Evolutionary conservation across 176 grass and related monocot genomes (phyloP).

Genomic region (Ananas comosus): DNA sequence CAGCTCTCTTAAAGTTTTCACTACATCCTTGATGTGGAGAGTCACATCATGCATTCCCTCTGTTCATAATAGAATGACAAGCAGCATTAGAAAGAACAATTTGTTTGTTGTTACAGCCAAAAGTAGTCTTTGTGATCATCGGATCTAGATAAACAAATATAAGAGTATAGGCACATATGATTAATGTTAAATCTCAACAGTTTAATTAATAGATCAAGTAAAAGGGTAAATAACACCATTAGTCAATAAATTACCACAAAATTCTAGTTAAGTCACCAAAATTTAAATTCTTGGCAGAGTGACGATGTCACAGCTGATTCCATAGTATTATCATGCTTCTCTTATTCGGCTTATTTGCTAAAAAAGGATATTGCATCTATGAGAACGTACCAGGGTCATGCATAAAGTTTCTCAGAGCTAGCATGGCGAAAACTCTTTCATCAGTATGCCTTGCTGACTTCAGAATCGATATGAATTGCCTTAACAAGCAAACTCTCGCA

Average conservation of each 20-base stretch:
- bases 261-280: no score
- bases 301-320: no score
- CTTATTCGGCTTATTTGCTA: neutral
- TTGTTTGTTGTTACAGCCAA: neutral
- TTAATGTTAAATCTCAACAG: no score
- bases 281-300: no score
- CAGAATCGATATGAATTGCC: constrained; percentile 48
- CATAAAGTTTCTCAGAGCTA: constrained; percentile 61
- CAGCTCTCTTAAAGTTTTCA: constrained; percentile 45
- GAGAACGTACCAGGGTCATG: constrained; percentile 35
- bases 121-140: no score
- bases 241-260: no score
- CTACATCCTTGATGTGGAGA: constrained; percentile 58
- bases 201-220: no score
- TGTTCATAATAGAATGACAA: constrained; percentile 6
- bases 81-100: neutral
- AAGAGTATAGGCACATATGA: no score
- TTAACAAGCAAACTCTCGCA: constrained; percentile 47
- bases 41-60: constrained; percentile 55
- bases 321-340: neutral
- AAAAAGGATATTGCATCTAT: neutral
- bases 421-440: constrained; percentile 53
- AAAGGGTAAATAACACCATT: no score
- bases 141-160: no score
- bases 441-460: constrained; percentile 51